A percentile compares a stretch with the other conserved stretches of the same genome.
phyloP scores from a whole-genome alignment of 2,329 filamentous ascomycete genomes.

The Stromatinia cepivora region DNA sequence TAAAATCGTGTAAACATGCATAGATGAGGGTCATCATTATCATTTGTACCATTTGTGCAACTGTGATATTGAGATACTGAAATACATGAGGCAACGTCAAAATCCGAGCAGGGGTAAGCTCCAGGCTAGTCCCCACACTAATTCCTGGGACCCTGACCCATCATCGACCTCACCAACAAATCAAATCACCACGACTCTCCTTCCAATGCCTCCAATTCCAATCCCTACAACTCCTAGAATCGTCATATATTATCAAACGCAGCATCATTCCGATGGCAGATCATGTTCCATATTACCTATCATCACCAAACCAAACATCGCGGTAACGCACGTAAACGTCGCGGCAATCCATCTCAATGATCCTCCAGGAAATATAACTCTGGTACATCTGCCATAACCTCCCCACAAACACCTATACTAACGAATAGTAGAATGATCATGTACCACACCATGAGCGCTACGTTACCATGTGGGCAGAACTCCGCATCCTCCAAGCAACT shows the following conservation, averaged over 20 bases:
- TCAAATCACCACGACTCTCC: neutral
- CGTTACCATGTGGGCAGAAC: slow-evolving; percentile 75
- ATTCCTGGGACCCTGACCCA: slow-evolving; percentile 3
- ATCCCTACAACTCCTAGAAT: slow-evolving; percentile 40
- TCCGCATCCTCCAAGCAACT: slow-evolving; percentile 65
- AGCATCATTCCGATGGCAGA: slow-evolving; percentile 53
- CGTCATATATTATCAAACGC: slow-evolving; percentile 65
- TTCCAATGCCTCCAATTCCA: slow-evolving; percentile 38
- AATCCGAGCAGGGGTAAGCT: neutral
- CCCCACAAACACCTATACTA: slow-evolving; percentile 68
- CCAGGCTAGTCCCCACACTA: neutral
- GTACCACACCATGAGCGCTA: slow-evolving; percentile 66
- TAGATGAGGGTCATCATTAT: neutral
- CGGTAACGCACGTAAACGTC: slow-evolving; percentile 79
- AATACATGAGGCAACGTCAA: neutral
- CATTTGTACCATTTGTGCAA: neutral
- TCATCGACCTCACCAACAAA: slow-evolving; percentile 11
- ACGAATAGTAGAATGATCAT: slow-evolving; percentile 68
- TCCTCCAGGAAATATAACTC: slow-evolving; percentile 50
- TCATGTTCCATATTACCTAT: slow-evolving; percentile 61
- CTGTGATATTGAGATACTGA: neutral
- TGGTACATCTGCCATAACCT: slow-evolving; percentile 63
- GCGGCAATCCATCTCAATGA: slow-evolving; percentile 83
- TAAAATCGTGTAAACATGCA: neutral
- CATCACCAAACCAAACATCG: slow-evolving; percentile 51